Evolutionary conservation across 768 basidiomycete genomes (phyloP).

Genomic region (Pleurotus cornucopiae): DNA sequence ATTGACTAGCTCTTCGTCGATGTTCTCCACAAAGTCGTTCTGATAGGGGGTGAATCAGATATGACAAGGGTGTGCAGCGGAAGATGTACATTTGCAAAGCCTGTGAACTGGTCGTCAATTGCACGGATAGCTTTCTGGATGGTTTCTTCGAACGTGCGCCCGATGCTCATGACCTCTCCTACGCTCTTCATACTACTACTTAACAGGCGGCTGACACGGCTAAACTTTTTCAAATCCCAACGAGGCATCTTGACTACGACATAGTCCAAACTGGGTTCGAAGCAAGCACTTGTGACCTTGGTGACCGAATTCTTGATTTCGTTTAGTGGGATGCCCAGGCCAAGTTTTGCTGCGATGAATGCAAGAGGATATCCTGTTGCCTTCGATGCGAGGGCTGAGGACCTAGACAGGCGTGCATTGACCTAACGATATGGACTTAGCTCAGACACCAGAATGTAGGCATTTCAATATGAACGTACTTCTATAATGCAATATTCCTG

Average conservation of each 20-base stretch:
- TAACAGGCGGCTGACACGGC: constrained; percentile 81
- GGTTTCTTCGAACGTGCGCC: constrained; percentile 96
- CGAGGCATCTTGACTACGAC: constrained; percentile 98
- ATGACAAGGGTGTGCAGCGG: background rate
- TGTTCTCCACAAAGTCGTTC: constrained; percentile 85
- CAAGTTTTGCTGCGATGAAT: constrained; percentile 97
- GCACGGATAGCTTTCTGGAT: constrained; percentile 97
- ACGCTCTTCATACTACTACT: constrained; percentile 99
- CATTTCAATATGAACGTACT: constrained; percentile 30
- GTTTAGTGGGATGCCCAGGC: constrained; percentile 94
- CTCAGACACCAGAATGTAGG: background rate
- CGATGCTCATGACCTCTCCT: constrained; percentile 99
- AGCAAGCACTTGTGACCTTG: constrained; percentile 94
- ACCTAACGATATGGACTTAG: constrained; percentile 36
- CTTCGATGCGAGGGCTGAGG: constrained; percentile 96
- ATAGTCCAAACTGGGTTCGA: constrained; percentile 97
- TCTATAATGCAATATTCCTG: constrained; percentile 99
- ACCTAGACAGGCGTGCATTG: constrained; percentile 97
- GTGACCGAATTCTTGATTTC: constrained; percentile 98
- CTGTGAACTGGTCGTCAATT: constrained; percentile 92
- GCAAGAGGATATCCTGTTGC: constrained; percentile 98
- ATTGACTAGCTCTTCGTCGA: constrained; percentile 90
- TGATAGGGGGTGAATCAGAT: constrained; percentile 23
- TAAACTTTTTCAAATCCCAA: constrained; percentile 99
- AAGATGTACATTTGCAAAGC: constrained; percentile 72